phyloP scores from a whole-genome alignment of 1,284 basidiomycete species.

The Cutaneotrichosporon mucoides region DNA sequence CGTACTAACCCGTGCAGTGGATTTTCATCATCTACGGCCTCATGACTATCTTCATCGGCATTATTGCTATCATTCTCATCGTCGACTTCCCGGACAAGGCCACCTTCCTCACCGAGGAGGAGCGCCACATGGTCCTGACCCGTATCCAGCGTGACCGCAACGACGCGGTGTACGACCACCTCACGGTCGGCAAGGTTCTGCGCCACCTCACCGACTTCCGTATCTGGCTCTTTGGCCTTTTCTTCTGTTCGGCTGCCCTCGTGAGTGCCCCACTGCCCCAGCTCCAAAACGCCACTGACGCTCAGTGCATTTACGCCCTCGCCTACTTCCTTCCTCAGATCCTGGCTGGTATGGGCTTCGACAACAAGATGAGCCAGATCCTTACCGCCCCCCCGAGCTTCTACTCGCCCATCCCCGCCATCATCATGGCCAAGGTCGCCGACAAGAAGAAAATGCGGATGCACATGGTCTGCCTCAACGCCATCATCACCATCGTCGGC shows the following conservation, averaged over 20 bases:
- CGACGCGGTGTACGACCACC: slow-evolving; percentile 47
- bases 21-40: slow-evolving; percentile 14
- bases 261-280: slow-evolving; percentile 13
- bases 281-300: slow-evolving; percentile 23
- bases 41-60: slow-evolving; percentile 12
- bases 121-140: slow-evolving; percentile 10
- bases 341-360: slow-evolving; percentile 47
- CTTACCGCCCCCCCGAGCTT: slow-evolving; percentile 50
- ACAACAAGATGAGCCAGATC: slow-evolving; percentile 33
- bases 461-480: slow-evolving; percentile 13
- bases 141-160: slow-evolving; percentile 23
- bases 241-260: slow-evolving; percentile 39
- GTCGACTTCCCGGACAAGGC: slow-evolving; percentile 20
- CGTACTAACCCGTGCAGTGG: slow-evolving; percentile 9
- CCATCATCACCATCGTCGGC: slow-evolving; percentile 9
- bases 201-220: slow-evolving; percentile 46
- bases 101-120: slow-evolving; percentile 11
- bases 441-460: slow-evolving; percentile 34
- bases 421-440: slow-evolving; percentile 39
- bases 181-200: slow-evolving; percentile 37
- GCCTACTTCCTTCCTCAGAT: slow-evolving; percentile 51
- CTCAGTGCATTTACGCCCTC: slow-evolving; percentile 25
- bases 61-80: slow-evolving; percentile 1
- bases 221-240: slow-evolving; percentile 50
- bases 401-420: slow-evolving; percentile 40